A percentile compares a stretch with the other conserved stretches of the same genome.
These are phyloP conservation scores for Phytophthora megakarya DNA, from an alignment of 352 stramenopile genomes.

Conservation along the genomic window DNA sequence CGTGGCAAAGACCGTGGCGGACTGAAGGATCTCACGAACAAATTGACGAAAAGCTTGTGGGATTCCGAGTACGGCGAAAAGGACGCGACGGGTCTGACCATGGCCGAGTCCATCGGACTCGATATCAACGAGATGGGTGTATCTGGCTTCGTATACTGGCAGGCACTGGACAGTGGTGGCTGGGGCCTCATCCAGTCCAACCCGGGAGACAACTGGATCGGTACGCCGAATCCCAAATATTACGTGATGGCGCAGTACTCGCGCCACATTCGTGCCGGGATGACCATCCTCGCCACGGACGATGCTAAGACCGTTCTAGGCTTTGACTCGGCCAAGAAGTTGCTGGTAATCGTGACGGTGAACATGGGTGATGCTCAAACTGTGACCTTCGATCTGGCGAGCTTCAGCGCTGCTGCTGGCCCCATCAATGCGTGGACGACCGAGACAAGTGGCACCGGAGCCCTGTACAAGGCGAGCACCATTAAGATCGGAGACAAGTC, in stretches of 20 bases:
- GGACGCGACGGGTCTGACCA: constrained; percentile 52
- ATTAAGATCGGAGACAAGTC: constrained; percentile 18
- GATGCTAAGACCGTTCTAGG: constrained; percentile 49
- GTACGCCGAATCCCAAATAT: constrained; percentile 52
- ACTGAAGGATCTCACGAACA: constrained; percentile 40
- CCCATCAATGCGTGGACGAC: constrained; percentile 48
- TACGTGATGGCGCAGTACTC: constrained; percentile 62
- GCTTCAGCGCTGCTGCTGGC: constrained; percentile 33
- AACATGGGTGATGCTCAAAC: constrained; percentile 44
- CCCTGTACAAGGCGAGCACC: constrained; percentile 38
- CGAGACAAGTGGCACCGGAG: constrained; percentile 44
- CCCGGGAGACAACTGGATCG: constrained; percentile 49
- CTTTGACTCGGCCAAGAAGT: constrained; percentile 39
- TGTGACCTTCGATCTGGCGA: constrained; percentile 49
- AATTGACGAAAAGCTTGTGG: constrained; percentile 52
- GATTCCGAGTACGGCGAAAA: constrained; percentile 63
- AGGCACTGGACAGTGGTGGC: constrained; percentile 53
- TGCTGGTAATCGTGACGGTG: constrained; percentile 54
- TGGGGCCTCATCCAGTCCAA: constrained; percentile 47
- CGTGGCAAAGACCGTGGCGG: constrained; percentile 41
- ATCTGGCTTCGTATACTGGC: constrained; percentile 66
- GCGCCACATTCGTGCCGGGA: constrained; percentile 56
- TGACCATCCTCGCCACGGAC: constrained; percentile 50
- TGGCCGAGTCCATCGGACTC: constrained; percentile 59
- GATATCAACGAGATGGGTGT: constrained; percentile 68